Conservation (phyloP, 2,329 filamentous ascomycete genomes). For the Ascochyta clinopodiicola region DNA sequence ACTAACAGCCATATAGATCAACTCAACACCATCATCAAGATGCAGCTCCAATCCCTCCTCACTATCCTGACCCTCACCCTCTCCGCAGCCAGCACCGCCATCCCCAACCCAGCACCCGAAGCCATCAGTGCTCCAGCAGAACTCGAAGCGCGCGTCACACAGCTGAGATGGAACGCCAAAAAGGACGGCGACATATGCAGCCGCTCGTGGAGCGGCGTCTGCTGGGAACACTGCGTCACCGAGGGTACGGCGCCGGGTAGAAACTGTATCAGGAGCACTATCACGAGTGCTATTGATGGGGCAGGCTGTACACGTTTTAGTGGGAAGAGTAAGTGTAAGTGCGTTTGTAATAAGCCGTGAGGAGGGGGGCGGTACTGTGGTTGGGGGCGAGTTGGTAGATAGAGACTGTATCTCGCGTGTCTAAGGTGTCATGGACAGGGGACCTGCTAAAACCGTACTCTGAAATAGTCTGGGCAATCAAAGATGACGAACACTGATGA, state of each 20-base stretch:
- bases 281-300: background rate
- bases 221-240: background rate
- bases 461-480: no score
- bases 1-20: background rate
- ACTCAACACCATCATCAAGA: background rate
- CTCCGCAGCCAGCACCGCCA: background rate
- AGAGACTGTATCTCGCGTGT: no score
- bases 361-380: no score
- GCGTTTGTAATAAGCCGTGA: background rate
- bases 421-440: no score
- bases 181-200: background rate
- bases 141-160: background rate
- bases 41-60: background rate
- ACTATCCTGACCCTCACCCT: background rate
- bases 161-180: background rate
- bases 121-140: background rate
- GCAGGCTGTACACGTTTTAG: background rate
- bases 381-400: no score
- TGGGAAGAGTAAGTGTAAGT: background rate
- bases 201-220: background rate
- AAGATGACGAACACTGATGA: no score
- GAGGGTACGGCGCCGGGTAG: background rate
- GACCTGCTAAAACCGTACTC: no score
- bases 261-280: background rate
- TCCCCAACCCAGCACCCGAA: background rate